Evolutionary conservation across 2,329 filamentous ascomycete species (phyloP).

Genomic region (Ceratocystis albifundus): DNA sequence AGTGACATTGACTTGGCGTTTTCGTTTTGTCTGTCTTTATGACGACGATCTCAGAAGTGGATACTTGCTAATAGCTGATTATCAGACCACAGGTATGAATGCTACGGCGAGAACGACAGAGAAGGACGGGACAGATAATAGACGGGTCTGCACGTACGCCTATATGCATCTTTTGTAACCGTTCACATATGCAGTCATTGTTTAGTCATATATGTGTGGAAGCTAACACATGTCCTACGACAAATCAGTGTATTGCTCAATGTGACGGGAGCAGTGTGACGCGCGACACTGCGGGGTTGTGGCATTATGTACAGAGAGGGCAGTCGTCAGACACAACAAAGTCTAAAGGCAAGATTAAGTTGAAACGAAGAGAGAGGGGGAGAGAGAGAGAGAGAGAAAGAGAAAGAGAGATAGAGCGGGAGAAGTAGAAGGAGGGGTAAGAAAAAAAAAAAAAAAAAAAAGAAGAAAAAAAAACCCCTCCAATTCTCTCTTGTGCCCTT

Average conservation of each 20-base stretch:
- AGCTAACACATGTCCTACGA: not conserved
- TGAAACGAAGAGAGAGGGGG: too few species aligned
- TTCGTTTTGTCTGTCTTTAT: too few species aligned
- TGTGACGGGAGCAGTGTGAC: not conserved
- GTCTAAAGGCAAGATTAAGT: too few species aligned
- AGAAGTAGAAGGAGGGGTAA: not conserved
- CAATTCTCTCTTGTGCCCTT: too few species aligned
- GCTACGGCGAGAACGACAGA: not conserved
- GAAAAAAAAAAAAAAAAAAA: too few species aligned
- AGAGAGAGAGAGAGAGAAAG: not conserved
- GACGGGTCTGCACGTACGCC: not conserved
- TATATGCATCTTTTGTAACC: not conserved
- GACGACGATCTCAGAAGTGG: too few species aligned
- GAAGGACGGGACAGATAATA: too few species aligned
- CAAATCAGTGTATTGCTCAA: not conserved
- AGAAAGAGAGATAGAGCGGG: not conserved
- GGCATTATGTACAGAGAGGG: not conserved
- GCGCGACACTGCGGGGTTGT: not conserved
- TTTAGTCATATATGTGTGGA: not conserved
- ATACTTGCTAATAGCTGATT: too few species aligned
- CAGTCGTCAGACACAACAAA: not conserved
- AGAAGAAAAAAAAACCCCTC: not conserved
- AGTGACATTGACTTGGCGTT: not conserved
- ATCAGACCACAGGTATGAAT: slow-evolving; percentile 1
- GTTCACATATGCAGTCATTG: not conserved